These are phyloP conservation scores for Sporisorium graminicola DNA, from an alignment of 1,284 basidiomycete genomes.

Conservation along the genomic window DNA sequence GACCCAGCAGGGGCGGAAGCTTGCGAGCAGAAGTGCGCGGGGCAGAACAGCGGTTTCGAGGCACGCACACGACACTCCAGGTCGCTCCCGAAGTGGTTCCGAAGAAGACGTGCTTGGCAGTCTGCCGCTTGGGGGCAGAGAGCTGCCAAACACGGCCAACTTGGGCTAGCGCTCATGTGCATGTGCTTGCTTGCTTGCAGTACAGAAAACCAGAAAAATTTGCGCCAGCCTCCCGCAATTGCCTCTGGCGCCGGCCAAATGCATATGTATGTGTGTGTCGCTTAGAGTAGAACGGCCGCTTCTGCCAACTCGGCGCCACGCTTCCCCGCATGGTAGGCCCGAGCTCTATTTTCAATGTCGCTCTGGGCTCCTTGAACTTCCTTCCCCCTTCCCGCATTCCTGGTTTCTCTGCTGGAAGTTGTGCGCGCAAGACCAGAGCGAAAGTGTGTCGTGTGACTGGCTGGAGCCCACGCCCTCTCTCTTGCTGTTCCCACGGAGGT, in stretches of 20 bases:
- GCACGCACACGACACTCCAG: conserved; percentile 5
- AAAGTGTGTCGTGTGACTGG: conserved; percentile 2
- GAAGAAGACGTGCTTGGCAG: too few species aligned
- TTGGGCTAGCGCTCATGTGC: background rate
- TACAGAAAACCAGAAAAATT: background rate
- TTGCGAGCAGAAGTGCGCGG: background rate
- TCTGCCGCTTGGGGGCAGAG: too few species aligned
- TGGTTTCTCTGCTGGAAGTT: too few species aligned
- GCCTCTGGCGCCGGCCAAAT: background rate
- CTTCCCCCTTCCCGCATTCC: background rate
- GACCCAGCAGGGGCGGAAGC: too few species aligned
- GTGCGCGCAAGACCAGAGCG: background rate
- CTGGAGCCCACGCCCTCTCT: background rate
- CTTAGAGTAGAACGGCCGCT: background rate
- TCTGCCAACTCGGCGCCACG: background rate
- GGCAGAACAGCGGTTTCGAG: background rate
- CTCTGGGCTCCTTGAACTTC: too few species aligned
- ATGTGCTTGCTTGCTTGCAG: background rate
- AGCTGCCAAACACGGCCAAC: conserved; percentile 6
- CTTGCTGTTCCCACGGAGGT: background rate
- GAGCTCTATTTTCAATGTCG: background rate
- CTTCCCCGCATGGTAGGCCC: background rate
- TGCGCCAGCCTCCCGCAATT: conserved; percentile 11
- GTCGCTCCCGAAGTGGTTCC: background rate
- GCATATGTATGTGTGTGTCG: background rate